These are phyloP conservation scores for Hamigera avellanea DNA, from an alignment of 495 filamentous ascomycete genomes.

Conservation along the genomic window DNA sequence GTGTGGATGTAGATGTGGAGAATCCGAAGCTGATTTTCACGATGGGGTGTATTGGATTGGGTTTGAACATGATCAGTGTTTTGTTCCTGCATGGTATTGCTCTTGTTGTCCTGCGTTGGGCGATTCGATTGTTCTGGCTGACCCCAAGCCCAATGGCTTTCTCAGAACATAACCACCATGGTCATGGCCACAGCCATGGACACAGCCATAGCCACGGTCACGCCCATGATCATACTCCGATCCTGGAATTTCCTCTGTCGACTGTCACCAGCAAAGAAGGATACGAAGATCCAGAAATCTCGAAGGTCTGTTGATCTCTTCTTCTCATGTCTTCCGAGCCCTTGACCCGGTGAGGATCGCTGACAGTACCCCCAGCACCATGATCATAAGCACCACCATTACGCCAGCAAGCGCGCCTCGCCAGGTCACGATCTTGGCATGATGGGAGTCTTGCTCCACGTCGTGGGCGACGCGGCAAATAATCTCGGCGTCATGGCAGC, in stretches of 20 bases:
- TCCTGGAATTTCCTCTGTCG: no score
- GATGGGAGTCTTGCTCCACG: conserved; percentile 37
- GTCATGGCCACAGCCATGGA: conserved; percentile 8
- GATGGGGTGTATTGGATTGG: conserved; percentile 67
- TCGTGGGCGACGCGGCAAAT: conserved; percentile 37
- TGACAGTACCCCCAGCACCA: conserved; percentile 20
- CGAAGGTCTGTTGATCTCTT: no score
- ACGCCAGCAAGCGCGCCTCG: conserved; percentile 1
- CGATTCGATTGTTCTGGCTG: conserved; percentile 5
- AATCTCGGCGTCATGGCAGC: conserved; percentile 38
- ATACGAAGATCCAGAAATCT: no score
- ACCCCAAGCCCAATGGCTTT: neutral
- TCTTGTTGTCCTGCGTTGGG: neutral
- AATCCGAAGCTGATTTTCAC: conserved; percentile 67
- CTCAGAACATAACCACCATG: conserved; percentile 14
- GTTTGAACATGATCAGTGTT: conserved; percentile 69
- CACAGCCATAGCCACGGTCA: conserved; percentile 10
- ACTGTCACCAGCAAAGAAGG: neutral
- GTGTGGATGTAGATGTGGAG: conserved; percentile 27
- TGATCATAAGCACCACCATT: conserved; percentile 48
- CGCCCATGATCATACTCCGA: conserved; percentile 8
- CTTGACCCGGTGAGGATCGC: conserved; percentile 7
- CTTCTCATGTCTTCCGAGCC: no score
- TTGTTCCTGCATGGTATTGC: conserved; percentile 59
- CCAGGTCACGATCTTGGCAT: conserved; percentile 34